A percentile compares a stretch with the other conserved stretches of the same genome.
Evolutionary conservation across 352 stramenopile species (phyloP).

Genomic region (Globisporangium rhizosaccharum): DNA sequence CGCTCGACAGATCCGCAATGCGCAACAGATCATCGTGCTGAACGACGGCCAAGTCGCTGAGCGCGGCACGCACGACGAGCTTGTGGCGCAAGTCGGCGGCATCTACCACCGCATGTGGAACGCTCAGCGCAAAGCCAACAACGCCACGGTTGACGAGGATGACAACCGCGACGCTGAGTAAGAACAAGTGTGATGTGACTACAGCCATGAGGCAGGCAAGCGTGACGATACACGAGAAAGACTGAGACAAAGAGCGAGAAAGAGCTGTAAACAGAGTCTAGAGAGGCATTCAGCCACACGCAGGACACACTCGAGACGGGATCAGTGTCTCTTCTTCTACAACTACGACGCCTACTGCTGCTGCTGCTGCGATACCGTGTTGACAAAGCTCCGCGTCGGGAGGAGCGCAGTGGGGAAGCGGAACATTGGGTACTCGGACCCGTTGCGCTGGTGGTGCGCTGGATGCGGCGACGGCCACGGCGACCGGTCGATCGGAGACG

Average conservation of each 20-base stretch:
- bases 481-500: constrained; percentile 39
- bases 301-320: no score
- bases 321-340: not conserved
- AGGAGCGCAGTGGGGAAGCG: constrained; percentile 31
- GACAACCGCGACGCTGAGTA: no score
- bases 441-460: constrained; percentile 17
- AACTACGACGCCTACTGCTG: not conserved
- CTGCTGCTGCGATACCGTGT: constrained; percentile 1
- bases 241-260: no score
- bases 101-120: constrained; percentile 83
- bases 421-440: constrained; percentile 64
- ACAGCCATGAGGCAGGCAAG: no score
- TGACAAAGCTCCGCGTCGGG: constrained; percentile 25
- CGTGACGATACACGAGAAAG: no score
- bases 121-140: constrained; percentile 54
- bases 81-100: constrained; percentile 61
- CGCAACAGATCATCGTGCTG: constrained; percentile 91
- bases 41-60: constrained; percentile 84
- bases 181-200: no score
- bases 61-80: constrained; percentile 56
- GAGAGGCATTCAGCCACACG: no score
- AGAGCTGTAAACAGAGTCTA: no score
- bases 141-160: not conserved
- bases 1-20: constrained; percentile 80
- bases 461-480: constrained; percentile 23